Evolutionary conservation across 345 rosid species (phyloP).

Genomic region (Citrus sp.): DNA sequence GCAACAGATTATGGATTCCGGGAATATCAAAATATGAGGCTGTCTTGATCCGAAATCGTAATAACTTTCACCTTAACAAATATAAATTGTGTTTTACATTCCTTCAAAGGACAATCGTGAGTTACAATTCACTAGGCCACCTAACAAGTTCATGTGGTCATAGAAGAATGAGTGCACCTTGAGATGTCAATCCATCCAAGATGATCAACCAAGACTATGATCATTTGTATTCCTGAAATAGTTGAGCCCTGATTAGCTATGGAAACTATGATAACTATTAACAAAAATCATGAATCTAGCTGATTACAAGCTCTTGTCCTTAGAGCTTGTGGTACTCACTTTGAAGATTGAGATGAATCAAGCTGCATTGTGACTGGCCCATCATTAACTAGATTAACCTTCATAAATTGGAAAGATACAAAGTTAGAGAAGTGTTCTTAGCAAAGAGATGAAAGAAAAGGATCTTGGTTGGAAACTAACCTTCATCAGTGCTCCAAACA

Average conservation of each 20-base stretch:
- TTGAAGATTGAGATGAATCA: slow-evolving; percentile 62
- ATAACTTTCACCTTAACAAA: neutral
- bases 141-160: neutral
- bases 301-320: neutral
- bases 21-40: neutral
- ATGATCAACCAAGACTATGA: slow-evolving; percentile 14
- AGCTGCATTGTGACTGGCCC: slow-evolving; percentile 96
- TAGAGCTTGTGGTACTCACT: slow-evolving; percentile 35
- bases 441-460: neutral
- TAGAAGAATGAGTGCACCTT: neutral
- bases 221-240: slow-evolving; percentile 28
- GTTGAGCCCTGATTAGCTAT: neutral
- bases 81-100: neutral
- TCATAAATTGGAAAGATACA: neutral
- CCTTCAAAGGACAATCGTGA: neutral
- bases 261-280: neutral
- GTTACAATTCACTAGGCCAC: neutral
- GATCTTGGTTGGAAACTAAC: slow-evolving; percentile 22
- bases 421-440: neutral
- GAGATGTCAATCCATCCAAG: neutral
- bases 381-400: slow-evolving; percentile 83
- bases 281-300: neutral
- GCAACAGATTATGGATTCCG: neutral
- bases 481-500: slow-evolving; percentile 93
- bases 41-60: neutral